Percentiles rank a stretch among this genome's conserved stretches.
Conservation (phyloP, 1,284 basidiomycete genomes). For the Cutaneotrichosporon sp. region DNA sequence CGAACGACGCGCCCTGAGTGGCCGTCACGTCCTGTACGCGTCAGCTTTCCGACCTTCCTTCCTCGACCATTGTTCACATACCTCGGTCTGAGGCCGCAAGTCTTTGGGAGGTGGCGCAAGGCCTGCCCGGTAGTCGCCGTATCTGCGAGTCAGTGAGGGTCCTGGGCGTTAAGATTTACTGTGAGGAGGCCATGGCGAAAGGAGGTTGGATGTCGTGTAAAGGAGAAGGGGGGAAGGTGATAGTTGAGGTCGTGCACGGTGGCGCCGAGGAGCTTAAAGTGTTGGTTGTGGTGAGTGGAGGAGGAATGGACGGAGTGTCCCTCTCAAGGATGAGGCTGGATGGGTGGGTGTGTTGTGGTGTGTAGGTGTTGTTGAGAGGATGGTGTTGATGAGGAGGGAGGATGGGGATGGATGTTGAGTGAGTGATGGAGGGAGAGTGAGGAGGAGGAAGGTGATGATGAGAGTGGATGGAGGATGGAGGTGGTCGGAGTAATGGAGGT, state of each 20-base stretch:
- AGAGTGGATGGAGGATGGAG: background rate
- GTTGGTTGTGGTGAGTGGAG: background rate
- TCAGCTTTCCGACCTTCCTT: background rate
- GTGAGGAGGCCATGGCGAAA: slow-evolving; percentile 51
- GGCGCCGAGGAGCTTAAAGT: background rate
- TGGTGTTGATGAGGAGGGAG: background rate
- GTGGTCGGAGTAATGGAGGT: background rate
- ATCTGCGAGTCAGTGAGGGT: background rate
- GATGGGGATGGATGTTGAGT: background rate
- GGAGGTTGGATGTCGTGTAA: background rate
- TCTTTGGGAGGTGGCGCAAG: slow-evolving; percentile 89
- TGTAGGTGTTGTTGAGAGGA: too few species aligned
- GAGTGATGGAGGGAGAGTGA: too few species aligned
- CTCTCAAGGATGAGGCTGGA: background rate
- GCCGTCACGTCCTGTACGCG: slow-evolving; percentile 72
- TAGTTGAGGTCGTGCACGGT: background rate
- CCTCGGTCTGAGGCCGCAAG: slow-evolving; percentile 84
- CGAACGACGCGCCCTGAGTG: slow-evolving; percentile 88
- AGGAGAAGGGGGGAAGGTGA: background rate
- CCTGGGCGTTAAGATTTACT: slow-evolving; percentile 30
- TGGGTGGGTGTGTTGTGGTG: too few species aligned
- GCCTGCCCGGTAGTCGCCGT: slow-evolving; percentile 44
- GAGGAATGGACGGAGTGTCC: background rate
- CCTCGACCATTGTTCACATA: slow-evolving; percentile 29
- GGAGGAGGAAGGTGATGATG: too few species aligned